A percentile compares a stretch with the other conserved stretches of the same genome.
Conservation (phyloP, 192 early-diverging fungal species). For the Dissophora ornata region DNA sequence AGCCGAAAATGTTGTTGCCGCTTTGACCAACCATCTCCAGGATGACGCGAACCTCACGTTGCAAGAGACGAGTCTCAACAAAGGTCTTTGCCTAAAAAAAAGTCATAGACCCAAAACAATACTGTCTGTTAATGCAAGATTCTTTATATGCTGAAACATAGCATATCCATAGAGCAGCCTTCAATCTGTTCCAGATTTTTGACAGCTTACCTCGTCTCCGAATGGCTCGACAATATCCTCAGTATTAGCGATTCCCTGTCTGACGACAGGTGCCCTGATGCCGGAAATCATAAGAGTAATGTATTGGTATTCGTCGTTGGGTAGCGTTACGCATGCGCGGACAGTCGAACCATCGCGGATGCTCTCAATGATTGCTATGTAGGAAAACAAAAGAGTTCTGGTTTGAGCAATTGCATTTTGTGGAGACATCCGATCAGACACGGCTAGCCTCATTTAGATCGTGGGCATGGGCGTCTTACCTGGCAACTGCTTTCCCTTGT, state of each 20-base stretch:
- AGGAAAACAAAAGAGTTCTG: background rate
- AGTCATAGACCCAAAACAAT: too few species aligned
- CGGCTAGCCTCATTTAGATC: too few species aligned
- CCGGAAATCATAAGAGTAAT: conserved; percentile 85
- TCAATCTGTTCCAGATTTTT: too few species aligned
- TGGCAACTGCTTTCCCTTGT: conserved; percentile 84
- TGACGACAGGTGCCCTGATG: conserved; percentile 84
- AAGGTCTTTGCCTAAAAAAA: conserved; percentile 83
- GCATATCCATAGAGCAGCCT: too few species aligned
- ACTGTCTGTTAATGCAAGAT: too few species aligned
- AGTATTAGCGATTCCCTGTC: conserved; percentile 78
- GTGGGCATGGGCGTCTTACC: too few species aligned
- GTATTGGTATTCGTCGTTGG: conserved; percentile 72
- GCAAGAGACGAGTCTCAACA: conserved; percentile 89
- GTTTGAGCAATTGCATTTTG: too few species aligned
- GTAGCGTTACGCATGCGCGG: conserved; percentile 77
- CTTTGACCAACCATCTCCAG: conserved; percentile 80
- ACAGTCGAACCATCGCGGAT: conserved; percentile 92
- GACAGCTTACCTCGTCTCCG: conserved; percentile 82
- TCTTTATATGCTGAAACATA: too few species aligned
- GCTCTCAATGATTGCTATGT: conserved; percentile 89
- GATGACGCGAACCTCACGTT: conserved; percentile 89
- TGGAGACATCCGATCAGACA: too few species aligned
- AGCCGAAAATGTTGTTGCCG: conserved; percentile 79
- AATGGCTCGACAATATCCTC: conserved; percentile 87